Base-by-base conservation (phyloP, 371 early-diverging fungal genomes). In the Mortierella polycephala region DNA sequence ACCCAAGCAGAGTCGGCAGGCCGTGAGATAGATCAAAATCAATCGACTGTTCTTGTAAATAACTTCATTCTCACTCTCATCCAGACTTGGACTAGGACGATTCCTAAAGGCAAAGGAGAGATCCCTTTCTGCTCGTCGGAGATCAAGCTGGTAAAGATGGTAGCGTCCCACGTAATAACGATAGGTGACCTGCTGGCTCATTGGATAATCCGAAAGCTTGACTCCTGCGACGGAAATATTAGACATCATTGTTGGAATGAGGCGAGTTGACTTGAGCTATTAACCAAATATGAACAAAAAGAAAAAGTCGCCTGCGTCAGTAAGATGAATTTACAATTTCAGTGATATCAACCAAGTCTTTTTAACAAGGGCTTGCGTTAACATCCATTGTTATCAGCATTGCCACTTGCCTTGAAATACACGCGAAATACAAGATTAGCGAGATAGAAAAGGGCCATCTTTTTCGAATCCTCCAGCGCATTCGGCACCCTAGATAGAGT, bases 81-180 rank as follows among this genome's bases (percentile, higher is more conserved):
- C 65, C n/a, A 53, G 54, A 13, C 66, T 61, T 7, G 53, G 42
- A 5, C 30, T 13, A 0, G 71, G 71, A 44, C 88, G 85, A 56
- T 81, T 81, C 12, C 69, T 57, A 60, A 89, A 89, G 2, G 89
- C 86, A 67, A 86, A 88, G 7, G 67, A 60, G 6, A 89, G 68
- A 59, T 83, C 64, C 1, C 71, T 69, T 14, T 86, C 83, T 1
- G 89, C 86, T 75, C 81, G 69, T 1, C 69, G 54, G 7, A 73
- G 61, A 42, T 72, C 61, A 42, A 62, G 80, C 16, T 87, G 81
- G 53, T 83, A 87, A 12, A 86, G 81, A 2, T 79, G 56, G 62
- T 86, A 88, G 20, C 89, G 82, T 2, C 89, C 89, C 9, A 86
- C 67, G 61, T 89, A 89, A 57, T 86, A 89, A 7, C 82, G 83